Base-by-base conservation (phyloP, 345 rosid genomes). In the Populus simonii region DNA sequence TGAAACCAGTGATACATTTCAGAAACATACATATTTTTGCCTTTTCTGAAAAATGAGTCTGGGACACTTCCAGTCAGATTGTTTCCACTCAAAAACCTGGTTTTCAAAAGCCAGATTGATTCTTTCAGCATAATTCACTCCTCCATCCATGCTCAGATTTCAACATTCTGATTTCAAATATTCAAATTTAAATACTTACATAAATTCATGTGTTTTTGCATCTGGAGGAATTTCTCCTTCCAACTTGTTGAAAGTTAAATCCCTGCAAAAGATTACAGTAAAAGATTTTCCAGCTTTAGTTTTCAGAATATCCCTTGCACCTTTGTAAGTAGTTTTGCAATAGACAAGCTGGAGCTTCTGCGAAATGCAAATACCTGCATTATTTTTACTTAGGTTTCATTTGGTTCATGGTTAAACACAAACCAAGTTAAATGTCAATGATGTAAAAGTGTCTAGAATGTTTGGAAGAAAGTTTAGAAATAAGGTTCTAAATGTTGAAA, bases 21-120 rank as follows among this genome's bases (percentile, higher is more conserved):
- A 61, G 27, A 22, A n/a, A 61, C 66, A 61, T 61, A 61, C 66
- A 61, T 12, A 61, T 3, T 88, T 83, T 73, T 83, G 41, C 5
- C 0, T 66, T 11, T 0, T 25, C 7, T 6, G 10, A 66, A 18
- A 11, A 66, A 1, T 8, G 7, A 22, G 36, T 66, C 39, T 7
- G 69, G 69, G 9, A 66, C 18, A 25, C 6, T 9, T 31, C 69
- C 69, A 66, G 5, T 25, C 17, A 66, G 41, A 15, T 0, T 27
- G 69, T 66, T 66, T 15, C 36, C 69, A 66, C 69, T 66, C 38
- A 66, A 66, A 66, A 66, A 66, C 18, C 69, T 66, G 38, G 69
- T 66, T 4, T 25, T 33, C 29, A 31, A 15, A 9, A 38, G n/a
- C 63, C 23, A 59, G 12, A 23, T 15, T 0, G 20, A 59, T 15